Evolutionary conservation across 768 basidiomycete genomes (phyloP), one percentile per base, ranked within the genome.

Genomic region (Lepiota venenata): DNA sequence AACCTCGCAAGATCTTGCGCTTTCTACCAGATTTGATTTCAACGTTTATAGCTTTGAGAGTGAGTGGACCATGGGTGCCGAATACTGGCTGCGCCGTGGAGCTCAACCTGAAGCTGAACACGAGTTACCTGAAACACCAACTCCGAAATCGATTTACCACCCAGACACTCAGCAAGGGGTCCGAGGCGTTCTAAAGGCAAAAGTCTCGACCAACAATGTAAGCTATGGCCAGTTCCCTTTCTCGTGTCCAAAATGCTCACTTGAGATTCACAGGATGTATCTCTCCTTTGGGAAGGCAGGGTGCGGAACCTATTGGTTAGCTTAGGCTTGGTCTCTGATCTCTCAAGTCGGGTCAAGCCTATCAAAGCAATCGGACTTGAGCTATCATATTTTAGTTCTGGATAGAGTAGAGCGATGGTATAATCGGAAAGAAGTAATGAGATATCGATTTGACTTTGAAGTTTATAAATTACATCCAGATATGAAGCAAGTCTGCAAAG

Each of bases 11-110:
- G 91, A 96, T 66, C 81, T 98, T 39, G 84, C 92, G 0, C 67
- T 98, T 16, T 91, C 91, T 47, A 88, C 92, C 0, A 84, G 92
- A 18, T 98, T 95, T 65, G 93, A 98, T 66, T 93, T 98, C 72
- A 98, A 98, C 64, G 82, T 95, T 22, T 97, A 98, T 66, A 94
- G 91, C 69, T 98, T 93, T 68, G 93, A 96, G 61, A 94, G 92
- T 68, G 95, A 98, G 67, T 89, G 94, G 88, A 88, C 91, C 9
- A 82, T 98, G 74, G 96, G 96, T 2, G 88, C 90, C 1, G 95
- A 98, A 67, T 97, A 93, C 92, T 97, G 93, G 93, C 80, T 93
- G 65, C 81, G 93, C 18, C 80, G 84, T 20, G 62, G 69, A 48
- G 71, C 69, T 6, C 60, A 60, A 10, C 56, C 56, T 3, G 61